Evolutionary conservation across 192 early-diverging fungal genomes (phyloP), one percentile per base, ranked within the genome.

Genomic region (Backusella australiensis): DNA sequence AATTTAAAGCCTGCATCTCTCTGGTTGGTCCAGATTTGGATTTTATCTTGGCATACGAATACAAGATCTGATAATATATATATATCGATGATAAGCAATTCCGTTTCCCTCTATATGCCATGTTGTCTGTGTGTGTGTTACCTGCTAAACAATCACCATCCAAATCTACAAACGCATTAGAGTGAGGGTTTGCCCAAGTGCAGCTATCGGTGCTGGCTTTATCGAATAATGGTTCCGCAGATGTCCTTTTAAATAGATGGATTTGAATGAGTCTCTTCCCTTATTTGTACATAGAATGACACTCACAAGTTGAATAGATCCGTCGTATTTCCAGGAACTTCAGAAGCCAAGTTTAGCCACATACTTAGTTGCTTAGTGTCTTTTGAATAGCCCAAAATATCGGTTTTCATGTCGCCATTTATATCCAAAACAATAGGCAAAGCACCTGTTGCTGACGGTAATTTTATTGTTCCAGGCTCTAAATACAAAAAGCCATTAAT

Each of bases 121-220:
- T 17, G 42, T 17, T 70, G 19, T 69, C 8, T 67, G 23, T 26
- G 19, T 69, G n/a, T 67, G 23, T 26, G 72, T 77, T 82, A 89
- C 91, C 92, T 71, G 93, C 88, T 69, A 93, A 79, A 79, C 96
- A 98, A 86, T 98, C 96, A 29, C 96, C 96, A 75, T 98, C 85
- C 34, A 98, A 79, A 82, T 98, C 96, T 0, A 98, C 75, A 88
- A 97, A 98, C 5, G 95, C 95, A 81, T 92, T 96, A 0, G 95
- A 96, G 77, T 98, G 95, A n/a, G 94, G 94, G 53, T 87, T 75
- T 15, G 92, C 80, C n/a, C 90, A 86, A 46, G 53, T 83, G 78
- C 96, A 98, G 65, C 87, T 84, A 19, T 34, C 41, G 6, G 74
- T 66, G 26, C 52, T 41, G 19, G 21, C 21, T 36, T 49, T 44